Conservation (phyloP, 345 rosid species). For the Salix exigua region DNA sequence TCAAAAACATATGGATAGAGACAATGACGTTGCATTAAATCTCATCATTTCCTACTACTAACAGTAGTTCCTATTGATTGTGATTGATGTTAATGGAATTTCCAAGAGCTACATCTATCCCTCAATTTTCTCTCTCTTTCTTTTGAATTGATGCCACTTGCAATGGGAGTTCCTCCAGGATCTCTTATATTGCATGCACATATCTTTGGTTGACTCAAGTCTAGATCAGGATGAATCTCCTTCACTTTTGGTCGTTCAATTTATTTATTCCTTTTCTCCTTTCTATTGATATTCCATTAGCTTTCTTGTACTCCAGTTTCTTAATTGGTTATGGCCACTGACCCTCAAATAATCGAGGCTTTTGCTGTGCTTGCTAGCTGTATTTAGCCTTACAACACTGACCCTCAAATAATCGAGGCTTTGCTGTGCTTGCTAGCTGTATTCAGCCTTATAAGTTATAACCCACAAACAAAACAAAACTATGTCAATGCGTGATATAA, state of each 20-base stretch:
- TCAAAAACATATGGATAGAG: constrained; percentile 17
- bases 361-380: neutral
- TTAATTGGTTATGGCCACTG: neutral
- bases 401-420: neutral
- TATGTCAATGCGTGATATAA: neutral
- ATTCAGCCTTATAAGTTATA: neutral
- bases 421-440: neutral
- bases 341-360: neutral
- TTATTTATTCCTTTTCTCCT: neutral
- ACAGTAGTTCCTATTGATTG: constrained; percentile 10
- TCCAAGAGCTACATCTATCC: neutral
- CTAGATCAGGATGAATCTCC: constrained; percentile 1
- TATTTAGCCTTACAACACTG: neutral
- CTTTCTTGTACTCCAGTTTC: neutral
- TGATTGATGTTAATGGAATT: constrained; percentile 11
- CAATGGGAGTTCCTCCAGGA: neutral
- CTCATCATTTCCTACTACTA: constrained; percentile 10
- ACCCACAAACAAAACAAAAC: neutral
- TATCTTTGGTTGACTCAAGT: constrained; percentile 24
- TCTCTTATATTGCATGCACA: neutral
- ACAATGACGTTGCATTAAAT: constrained; percentile 8
- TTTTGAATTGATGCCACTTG: neutral
- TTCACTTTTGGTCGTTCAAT: constrained; percentile 3
- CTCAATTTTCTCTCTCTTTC: too few relatives aligned
- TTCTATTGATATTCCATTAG: neutral